Percentiles rank a stretch among this genome's conserved stretches.
Evolutionary conservation across 1,284 basidiomycete species (phyloP).

Genomic region (Hemileia vastatrix): DNA sequence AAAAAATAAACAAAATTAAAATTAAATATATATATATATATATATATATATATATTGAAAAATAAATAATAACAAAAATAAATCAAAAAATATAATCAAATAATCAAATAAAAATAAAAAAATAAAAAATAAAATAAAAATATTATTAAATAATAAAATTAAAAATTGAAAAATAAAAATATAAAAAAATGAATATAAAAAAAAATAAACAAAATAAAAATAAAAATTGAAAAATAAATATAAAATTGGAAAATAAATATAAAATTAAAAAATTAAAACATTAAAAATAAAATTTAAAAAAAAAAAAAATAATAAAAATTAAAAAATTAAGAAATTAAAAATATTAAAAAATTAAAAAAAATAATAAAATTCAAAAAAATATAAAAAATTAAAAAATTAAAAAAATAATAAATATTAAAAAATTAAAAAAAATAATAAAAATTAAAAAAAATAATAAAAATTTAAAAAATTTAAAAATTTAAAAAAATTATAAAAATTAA

Average conservation of each 20-base stretch:
- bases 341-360: not conserved
- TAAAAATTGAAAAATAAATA: not conserved
- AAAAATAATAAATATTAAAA: not conserved
- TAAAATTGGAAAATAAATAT: not conserved
- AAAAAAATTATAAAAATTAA: not conserved
- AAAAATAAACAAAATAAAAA: not conserved
- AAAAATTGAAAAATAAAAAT: not conserved
- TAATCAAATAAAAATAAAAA: not conserved
- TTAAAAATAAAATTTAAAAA: not conserved
- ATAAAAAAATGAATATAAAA: not conserved
- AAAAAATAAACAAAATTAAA: not conserved
- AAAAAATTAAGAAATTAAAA: not conserved
- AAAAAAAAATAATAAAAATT: not conserved
- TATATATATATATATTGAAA: not conserved
- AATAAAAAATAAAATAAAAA: not conserved
- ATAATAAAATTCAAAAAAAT: not conserved
- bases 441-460: not conserved
- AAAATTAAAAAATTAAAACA: not conserved
- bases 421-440: not conserved
- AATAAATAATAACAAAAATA: not conserved
- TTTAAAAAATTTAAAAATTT: not conserved
- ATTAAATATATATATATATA: not conserved
- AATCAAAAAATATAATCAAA: not conserved
- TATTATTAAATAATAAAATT: not conserved
- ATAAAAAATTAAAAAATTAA: not conserved